A percentile compares a stretch with the other conserved stretches of the same genome.
Evolutionary conservation across 2,329 filamentous ascomycete genomes (phyloP).

Genomic region (Penicillium sclerotiorum): DNA sequence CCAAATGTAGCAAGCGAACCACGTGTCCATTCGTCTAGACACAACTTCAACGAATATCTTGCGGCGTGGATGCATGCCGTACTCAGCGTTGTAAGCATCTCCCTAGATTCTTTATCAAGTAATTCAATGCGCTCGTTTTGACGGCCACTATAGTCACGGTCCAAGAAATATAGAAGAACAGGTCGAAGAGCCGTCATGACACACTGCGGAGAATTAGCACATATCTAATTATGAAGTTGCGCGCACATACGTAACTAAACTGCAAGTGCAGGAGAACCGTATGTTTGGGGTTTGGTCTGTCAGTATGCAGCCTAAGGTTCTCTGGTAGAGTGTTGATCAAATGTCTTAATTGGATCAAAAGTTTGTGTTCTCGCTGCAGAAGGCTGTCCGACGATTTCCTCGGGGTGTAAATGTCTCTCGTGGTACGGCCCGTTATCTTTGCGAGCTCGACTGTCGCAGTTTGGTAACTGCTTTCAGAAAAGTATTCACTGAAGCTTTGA

Average conservation of each 20-base stretch:
- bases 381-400: conserved; percentile 29
- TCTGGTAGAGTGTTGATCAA: conserved; percentile 35
- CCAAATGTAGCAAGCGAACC: conserved; percentile 33
- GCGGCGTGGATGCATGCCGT: conserved; percentile 37
- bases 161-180: conserved; percentile 35
- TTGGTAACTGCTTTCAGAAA: conserved; percentile 32
- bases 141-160: conserved; percentile 8
- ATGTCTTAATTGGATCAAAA: conserved; percentile 35
- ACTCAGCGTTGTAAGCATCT: conserved; percentile 28
- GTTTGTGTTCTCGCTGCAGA: conserved; percentile 35
- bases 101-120: conserved; percentile 14
- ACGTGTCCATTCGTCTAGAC: conserved; percentile 35
- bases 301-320: conserved; percentile 22
- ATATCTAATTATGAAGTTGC: neutral
- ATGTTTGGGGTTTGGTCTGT: conserved; percentile 22
- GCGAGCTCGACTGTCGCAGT: conserved; percentile 35
- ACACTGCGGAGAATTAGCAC: conserved; percentile 25
- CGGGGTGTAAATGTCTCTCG: conserved; percentile 31
- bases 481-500: conserved; percentile 28
- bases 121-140: conserved; percentile 4
- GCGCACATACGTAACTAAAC: conserved; percentile 32
- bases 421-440: conserved; percentile 29
- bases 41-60: conserved; percentile 30
- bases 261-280: conserved; percentile 33
- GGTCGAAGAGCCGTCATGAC: conserved; percentile 37